Conservation (phyloP, 2,329 filamentous ascomycete genomes). For the Aspergillus hiratsukae region DNA sequence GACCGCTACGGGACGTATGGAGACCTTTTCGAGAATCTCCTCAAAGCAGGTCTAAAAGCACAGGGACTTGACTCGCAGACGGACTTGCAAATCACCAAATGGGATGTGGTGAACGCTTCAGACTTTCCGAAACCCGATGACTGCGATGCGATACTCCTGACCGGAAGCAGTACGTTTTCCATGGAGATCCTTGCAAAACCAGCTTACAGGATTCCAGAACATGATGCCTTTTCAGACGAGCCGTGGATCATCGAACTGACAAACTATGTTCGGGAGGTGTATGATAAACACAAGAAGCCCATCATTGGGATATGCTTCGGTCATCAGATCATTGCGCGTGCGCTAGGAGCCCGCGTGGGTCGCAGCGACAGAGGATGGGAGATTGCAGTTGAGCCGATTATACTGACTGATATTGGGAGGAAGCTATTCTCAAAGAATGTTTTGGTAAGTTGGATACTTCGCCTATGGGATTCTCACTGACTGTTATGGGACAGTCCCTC, state of each 20-base stretch:
- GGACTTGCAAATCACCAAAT: constrained; percentile 16
- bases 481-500: constrained; percentile 12
- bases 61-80: constrained; percentile 3
- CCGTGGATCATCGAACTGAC: constrained; percentile 45
- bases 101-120: constrained; percentile 21
- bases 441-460: constrained; percentile 15
- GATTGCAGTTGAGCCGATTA: constrained; percentile 41
- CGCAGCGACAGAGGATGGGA: constrained; percentile 44
- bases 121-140: constrained; percentile 20
- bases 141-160: constrained; percentile 24
- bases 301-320: constrained; percentile 48
- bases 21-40: constrained; percentile 23
- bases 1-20: constrained; percentile 20
- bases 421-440: constrained; percentile 33
- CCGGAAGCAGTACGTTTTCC: constrained; percentile 27
- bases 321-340: constrained; percentile 47
- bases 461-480: background rate
- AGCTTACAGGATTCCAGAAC: constrained; percentile 13
- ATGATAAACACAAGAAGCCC: constrained; percentile 19
- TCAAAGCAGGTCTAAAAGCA: constrained; percentile 15
- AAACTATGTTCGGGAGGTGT: constrained; percentile 33
- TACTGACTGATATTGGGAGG: constrained; percentile 39
- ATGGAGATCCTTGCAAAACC: background rate
- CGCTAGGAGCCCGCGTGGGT: constrained; percentile 35
- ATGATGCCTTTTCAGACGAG: constrained; percentile 42